Evolutionary conservation across 306 rosid genomes (phyloP).

Genomic region (Cicer pinnatifidum): DNA sequence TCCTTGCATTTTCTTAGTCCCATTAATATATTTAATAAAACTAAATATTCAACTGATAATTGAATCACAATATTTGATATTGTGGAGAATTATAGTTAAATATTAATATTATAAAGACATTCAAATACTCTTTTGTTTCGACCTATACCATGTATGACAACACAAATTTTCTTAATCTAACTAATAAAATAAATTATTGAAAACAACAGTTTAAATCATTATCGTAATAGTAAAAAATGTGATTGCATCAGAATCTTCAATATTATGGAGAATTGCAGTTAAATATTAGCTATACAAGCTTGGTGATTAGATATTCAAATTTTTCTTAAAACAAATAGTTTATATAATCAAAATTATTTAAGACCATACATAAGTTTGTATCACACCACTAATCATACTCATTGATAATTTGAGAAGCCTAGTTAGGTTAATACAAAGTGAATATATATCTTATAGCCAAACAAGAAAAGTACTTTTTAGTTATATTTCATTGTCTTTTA

Average conservation of each 20-base stretch:
- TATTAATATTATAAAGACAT: too few species aligned
- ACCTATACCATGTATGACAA: too few species aligned
- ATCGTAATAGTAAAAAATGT: too few species aligned
- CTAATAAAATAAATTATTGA: too few species aligned
- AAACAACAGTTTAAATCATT: too few species aligned
- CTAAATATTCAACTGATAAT: background rate
- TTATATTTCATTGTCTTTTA: constrained; percentile 25
- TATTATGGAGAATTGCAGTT: too few species aligned
- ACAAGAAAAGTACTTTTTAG: constrained; percentile 25
- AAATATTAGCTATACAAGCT: too few species aligned
- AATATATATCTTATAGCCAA: background rate
- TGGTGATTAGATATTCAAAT: too few species aligned
- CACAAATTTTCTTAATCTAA: too few species aligned
- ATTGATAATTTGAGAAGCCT: background rate
- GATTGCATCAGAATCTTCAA: too few species aligned
- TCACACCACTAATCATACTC: background rate
- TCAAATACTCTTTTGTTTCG: too few species aligned
- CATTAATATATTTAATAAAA: background rate
- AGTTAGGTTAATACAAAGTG: background rate
- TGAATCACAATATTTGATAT: background rate
- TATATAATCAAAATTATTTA: background rate
- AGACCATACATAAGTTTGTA: background rate
- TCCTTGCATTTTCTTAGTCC: background rate
- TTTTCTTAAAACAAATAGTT: background rate
- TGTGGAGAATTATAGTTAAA: too few species aligned